Evolutionary conservation across 2,329 filamentous ascomycete genomes (phyloP), one percentile per base, ranked within the genome.

Genomic region (Hymenoscyphus albidus): DNA sequence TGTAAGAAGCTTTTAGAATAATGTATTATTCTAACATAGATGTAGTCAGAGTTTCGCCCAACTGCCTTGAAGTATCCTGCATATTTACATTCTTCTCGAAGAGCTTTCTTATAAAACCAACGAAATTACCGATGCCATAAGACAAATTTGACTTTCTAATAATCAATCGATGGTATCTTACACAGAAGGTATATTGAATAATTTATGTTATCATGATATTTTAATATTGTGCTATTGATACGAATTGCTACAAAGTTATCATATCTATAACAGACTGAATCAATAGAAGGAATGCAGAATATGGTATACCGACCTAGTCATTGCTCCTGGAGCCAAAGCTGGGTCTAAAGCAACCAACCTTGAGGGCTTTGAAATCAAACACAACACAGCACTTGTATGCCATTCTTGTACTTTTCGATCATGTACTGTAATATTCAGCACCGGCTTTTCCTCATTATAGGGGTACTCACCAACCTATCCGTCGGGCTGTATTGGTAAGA

Each of bases 71-170:
- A 27, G 27, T 73, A 70, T 35, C 78, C 78, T 3, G 68, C 74
- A 65, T 80, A 81, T 40, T 76, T 75, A 64, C 79, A 81, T 56
- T 78, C 74, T 1, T 76, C 66, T 35, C 74, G 71, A 5, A 81
- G 73, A 44, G 76, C 76, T 59, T 76, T 70, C 65, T 81, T 79
- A 61, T 77, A 80, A 27, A 76, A 66, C 61, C 72, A 74, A 55
- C 76, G 70, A 67, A 75, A 79, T 66, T 78, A 76, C 31, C 79
- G 74, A 64, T 80, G 79, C 78, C 79, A 80, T 35, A 75, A 73
- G 44, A 80, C 70, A 70, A 80, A 78, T 67, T 68, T 68, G 7
- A 44, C 63, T 63, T 39, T 12, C 5, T 60, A 4, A 32, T 22
- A n/a, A 18, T 55, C 22, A 62, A n/a, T 12, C 22, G 14, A 9